Base-by-base conservation (phyloP, 2,329 filamentous ascomycete species). In the Elsinoe arachidis region DNA sequence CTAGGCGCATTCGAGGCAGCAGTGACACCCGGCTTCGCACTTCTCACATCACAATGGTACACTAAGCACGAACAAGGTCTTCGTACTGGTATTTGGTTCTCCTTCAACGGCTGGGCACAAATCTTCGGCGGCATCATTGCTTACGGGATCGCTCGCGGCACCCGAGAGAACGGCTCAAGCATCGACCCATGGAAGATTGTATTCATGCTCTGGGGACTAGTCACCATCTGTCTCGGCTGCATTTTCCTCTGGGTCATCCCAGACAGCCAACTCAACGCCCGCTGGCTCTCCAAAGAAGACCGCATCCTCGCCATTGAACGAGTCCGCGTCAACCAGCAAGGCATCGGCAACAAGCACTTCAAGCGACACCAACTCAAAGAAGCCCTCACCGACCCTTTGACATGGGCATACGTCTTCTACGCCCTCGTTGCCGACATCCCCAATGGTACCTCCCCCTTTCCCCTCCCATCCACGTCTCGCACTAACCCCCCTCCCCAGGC, bases 251-350 rank as follows among this genome's bases (percentile, higher is more conserved):
- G 72, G 63, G 63, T 70, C 4, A 69, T 78, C n/a, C 81, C 81
- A 0, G 82, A 84, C 63, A 83, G 76, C 61, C 81, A 83, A 61
- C 67, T 84, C 47, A 83, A 84, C 54, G 80, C 80, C 14, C 73
- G 78, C 2, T 84, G 79, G 77, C 64, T 93, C 23, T 85, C 74
- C 6, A 79, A 85, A 55, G 76, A 82, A 46, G 88, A 92, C 62
- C 81, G 82, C 11, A 68, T 83, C 0, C 76, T 89, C 41, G 86
- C 85, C 0, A 74, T 90, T 23, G 87, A 89, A 61, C 78, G 88
- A 0, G 81, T 92, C 5, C 78, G 87, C 0, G 77, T 82, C 19
- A 92, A 92, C 63, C 83, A 89, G 67, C 88, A 88, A 59, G 88
- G 88, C 0, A 84, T 87, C 14, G 85, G 84, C 1, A 86, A 82